Conservation (phyloP, 1,284 basidiomycete genomes). For the Malassezia restricta region DNA sequence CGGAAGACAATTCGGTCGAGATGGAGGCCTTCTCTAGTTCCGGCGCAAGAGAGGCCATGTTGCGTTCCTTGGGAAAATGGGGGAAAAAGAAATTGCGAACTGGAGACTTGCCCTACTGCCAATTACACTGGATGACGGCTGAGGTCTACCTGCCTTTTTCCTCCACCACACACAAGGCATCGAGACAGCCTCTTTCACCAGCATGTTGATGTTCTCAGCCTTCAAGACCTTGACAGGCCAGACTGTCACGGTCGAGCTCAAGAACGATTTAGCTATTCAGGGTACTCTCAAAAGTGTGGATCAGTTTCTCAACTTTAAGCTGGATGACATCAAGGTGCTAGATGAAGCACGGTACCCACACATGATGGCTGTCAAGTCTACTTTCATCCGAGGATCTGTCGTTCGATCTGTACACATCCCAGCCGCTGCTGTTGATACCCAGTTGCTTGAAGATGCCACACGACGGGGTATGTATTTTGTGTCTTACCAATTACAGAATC, state of each 20-base stretch:
- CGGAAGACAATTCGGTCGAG: not conserved
- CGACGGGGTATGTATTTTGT: slow-evolving; percentile 55
- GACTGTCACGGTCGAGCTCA: slow-evolving; percentile 80
- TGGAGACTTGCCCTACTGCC: too few species aligned
- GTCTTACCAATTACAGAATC: slow-evolving; percentile 4
- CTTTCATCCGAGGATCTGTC: slow-evolving; percentile 95
- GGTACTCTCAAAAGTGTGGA: slow-evolving; percentile 94
- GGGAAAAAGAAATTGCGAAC: too few species aligned
- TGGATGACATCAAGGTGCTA: slow-evolving; percentile 84
- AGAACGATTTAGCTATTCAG: slow-evolving; percentile 95
- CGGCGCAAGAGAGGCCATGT: slow-evolving; percentile 13
- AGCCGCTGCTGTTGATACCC: slow-evolving; percentile 83
- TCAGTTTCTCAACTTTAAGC: slow-evolving; percentile 96
- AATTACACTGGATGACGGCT: too few species aligned
- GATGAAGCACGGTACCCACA: slow-evolving; percentile 90
- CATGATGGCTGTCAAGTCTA: slow-evolving; percentile 99
- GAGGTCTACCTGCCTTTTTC: too few species aligned
- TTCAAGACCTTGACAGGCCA: slow-evolving; percentile 99
- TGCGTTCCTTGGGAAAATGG: not conserved
- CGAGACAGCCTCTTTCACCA: not conserved
- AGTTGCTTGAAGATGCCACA: slow-evolving; percentile 90
- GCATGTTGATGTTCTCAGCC: slow-evolving; percentile 83
- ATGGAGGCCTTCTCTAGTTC: slow-evolving; percentile 20
- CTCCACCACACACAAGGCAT: too few species aligned
- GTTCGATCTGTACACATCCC: slow-evolving; percentile 94